Base-by-base conservation (phyloP, 768 basidiomycete species). In the Podaxis carcinomalis region DNA sequence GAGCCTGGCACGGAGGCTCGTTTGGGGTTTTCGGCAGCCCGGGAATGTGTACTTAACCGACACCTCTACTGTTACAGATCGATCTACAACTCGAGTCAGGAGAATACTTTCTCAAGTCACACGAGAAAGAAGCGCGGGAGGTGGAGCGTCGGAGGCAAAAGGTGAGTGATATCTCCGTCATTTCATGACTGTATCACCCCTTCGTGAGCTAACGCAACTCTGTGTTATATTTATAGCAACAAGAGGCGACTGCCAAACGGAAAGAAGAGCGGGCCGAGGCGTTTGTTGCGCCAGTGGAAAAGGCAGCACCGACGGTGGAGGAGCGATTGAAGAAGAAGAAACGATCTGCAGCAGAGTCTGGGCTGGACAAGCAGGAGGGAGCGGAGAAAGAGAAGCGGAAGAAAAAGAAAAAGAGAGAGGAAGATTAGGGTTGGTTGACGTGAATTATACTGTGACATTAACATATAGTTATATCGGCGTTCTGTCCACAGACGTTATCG, bases 41-140 rank as follows among this genome's bases (percentile, higher is more conserved):
- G 57, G 50, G 16, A 27, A 35, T 50, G 14, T 14, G 19, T 19
- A n/a, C 16, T 39, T 21, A 11, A 49, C 47, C 23, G 19, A 49
- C 19, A 11, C 23, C 11, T 35, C 27, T 11, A 21, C 55, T 10
- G 56, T 4, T 35, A 35, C 62, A 93, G 89, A 79, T 98, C 69
- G 97, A 99, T 74, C 71, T 97, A 49, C 90, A 98, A 80, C 80
- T 98, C 65, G 96, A 97, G 70, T 91, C 90, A 1, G 97, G 97
- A 76, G 97, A 98, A 69, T 98, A 98, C 71, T 99, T 98, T 81
- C 89, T 99, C 77, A 97, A 96, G 71, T 77, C 90, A 16, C 80
- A 85, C 62, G 92, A 98, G 71, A 96, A 91, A 77, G 88, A 89
- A 65, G 85, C 83, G 2, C 81, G 85, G 37, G 92, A 94, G 67